Percentiles rank a stretch among this genome's conserved stretches.
These are phyloP conservation scores for Litsea cubeba DNA, from an alignment of 164 flowering plant genomes.

Conservation along the genomic window DNA sequence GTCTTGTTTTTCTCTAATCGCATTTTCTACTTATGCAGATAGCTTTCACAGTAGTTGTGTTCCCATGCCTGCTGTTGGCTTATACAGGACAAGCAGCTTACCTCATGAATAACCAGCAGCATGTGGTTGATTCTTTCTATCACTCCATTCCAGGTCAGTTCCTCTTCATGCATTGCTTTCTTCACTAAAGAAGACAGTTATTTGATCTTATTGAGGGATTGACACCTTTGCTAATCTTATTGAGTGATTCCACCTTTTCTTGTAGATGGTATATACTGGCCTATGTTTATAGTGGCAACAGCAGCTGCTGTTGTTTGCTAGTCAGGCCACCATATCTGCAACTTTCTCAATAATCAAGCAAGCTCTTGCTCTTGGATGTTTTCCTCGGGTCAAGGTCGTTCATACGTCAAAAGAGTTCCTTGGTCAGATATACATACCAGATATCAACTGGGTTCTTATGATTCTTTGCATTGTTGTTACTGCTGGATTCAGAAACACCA, in stretches of 20 bases:
- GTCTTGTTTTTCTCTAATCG: too few species aligned
- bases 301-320: slow-evolving; percentile 87
- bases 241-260: neutral
- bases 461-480: slow-evolving; percentile 78
- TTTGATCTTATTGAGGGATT: neutral
- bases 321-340: slow-evolving; percentile 89
- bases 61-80: slow-evolving; percentile 91
- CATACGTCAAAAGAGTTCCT: slow-evolving; percentile 75
- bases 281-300: slow-evolving; percentile 74
- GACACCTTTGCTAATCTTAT: neutral
- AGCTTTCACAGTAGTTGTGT: slow-evolving; percentile 85
- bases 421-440: slow-evolving; percentile 88
- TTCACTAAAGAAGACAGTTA: neutral
- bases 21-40: slow-evolving; percentile 21
- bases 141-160: slow-evolving; percentile 87
- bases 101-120: slow-evolving; percentile 54
- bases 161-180: neutral
- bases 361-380: slow-evolving; percentile 78
- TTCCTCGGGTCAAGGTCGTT: slow-evolving; percentile 84
- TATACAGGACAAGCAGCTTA: slow-evolving; percentile 97
- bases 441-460: slow-evolving; percentile 89
- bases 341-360: slow-evolving; percentile 91
- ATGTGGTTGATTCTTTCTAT: slow-evolving; percentile 74
- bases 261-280: slow-evolving; percentile 87
- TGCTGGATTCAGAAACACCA: slow-evolving; percentile 70